Evolutionary conservation across 1,284 basidiomycete genomes (phyloP).

Genomic region (Moesziomyces antarcticus): DNA sequence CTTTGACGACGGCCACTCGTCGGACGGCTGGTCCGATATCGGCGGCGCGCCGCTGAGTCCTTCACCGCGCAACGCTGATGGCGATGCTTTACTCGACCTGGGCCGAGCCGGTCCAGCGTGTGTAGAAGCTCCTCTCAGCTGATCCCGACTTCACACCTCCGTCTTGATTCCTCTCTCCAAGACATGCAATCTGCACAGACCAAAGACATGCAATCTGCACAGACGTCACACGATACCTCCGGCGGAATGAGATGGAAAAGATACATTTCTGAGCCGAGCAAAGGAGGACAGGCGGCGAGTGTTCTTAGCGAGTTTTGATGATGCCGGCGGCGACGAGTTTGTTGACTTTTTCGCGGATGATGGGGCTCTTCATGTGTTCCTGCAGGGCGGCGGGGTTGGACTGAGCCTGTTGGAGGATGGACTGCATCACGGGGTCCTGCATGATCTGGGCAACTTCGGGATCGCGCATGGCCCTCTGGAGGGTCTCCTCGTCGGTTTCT

Average conservation of each 20-base stretch:
- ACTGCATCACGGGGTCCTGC: conserved; percentile 71
- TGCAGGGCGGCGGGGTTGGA: conserved; percentile 86
- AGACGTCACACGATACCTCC: background rate
- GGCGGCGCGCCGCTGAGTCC: conserved; percentile 31
- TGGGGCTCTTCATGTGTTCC: conserved; percentile 92
- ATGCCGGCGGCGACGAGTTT: conserved; percentile 94
- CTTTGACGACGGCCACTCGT: conserved; percentile 18
- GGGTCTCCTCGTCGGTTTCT: conserved; percentile 92
- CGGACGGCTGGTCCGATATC: conserved; percentile 57
- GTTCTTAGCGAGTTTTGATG: conserved; percentile 71
- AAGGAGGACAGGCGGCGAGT: background rate
- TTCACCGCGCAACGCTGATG: background rate
- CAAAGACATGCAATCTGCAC: no score
- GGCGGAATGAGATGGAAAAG: background rate
- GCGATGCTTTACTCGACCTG: background rate
- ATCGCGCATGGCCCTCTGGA: conserved; percentile 94
- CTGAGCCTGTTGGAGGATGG: conserved; percentile 95
- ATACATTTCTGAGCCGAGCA: background rate
- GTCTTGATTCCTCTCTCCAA: no score
- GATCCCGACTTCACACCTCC: no score
- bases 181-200: no score
- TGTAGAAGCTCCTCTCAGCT: background rate
- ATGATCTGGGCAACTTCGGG: conserved; percentile 85
- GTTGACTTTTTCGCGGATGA: conserved; percentile 83
- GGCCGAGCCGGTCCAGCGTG: background rate